Conservation (phyloP, 768 basidiomycete species). For the Tephrocybe sp. region DNA sequence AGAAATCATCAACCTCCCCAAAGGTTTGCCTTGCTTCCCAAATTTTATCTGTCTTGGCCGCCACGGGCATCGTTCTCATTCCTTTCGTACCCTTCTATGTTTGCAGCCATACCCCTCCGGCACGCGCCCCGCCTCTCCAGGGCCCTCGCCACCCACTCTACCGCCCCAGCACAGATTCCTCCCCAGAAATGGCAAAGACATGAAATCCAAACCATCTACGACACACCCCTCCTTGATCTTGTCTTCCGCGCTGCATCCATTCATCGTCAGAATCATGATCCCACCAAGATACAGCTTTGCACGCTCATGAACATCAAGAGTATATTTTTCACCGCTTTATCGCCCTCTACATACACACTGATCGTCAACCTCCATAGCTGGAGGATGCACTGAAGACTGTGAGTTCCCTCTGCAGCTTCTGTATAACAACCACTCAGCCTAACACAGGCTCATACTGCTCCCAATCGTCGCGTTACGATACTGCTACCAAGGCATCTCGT, state of each 20-base stretch:
- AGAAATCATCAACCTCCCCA: no score
- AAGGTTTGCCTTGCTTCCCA: slow-evolving; percentile 2
- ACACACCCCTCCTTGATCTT: slow-evolving; percentile 83
- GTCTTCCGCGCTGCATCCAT: slow-evolving; percentile 83
- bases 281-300: slow-evolving; percentile 89
- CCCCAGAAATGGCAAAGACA: slow-evolving; percentile 70
- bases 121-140: slow-evolving; percentile 35
- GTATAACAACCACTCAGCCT: slow-evolving; percentile 5
- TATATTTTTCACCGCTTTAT: slow-evolving; percentile 40
- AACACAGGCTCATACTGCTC: slow-evolving; percentile 90
- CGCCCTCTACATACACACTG: slow-evolving; percentile 16
- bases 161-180: slow-evolving; percentile 24
- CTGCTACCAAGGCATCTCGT: slow-evolving; percentile 83
- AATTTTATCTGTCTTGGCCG: neutral
- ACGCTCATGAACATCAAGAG: slow-evolving; percentile 99
- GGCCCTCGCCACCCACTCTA: slow-evolving; percentile 62
- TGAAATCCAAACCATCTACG: slow-evolving; percentile 85
- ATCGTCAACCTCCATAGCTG: slow-evolving; percentile 48
- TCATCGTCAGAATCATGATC: slow-evolving; percentile 85
- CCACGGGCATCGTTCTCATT: neutral
- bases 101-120: slow-evolving; percentile 30
- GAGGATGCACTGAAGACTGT: slow-evolving; percentile 97
- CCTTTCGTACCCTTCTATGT: slow-evolving; percentile 30
- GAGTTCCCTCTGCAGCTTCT: slow-evolving; percentile 25
- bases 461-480: slow-evolving; percentile 91